Evolutionary conservation across 2,329 filamentous ascomycete species (phyloP).

Genomic region (Hypoxylon sp.): DNA sequence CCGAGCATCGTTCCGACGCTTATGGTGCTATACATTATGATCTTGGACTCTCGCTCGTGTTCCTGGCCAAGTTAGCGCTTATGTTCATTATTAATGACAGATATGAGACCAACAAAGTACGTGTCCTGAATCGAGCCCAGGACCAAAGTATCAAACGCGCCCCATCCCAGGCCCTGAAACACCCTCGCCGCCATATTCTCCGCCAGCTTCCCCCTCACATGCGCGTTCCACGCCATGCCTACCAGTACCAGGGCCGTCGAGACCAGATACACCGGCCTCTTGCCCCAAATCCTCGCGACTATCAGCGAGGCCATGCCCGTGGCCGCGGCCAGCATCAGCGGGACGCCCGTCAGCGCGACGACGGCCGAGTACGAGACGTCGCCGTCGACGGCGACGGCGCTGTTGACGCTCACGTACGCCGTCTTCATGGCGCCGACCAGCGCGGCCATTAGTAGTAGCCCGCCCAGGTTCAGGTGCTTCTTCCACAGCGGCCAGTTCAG

Average conservation of each 20-base stretch:
- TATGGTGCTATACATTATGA: conserved; percentile 56
- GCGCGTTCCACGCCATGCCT: conserved; percentile 60
- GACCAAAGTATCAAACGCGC: conserved; percentile 63
- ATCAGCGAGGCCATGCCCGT: conserved; percentile 54
- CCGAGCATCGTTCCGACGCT: conserved; percentile 60
- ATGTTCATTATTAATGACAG: neutral
- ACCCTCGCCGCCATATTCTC: conserved; percentile 61
- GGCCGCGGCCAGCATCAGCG: conserved; percentile 58
- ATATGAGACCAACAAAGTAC: conserved; percentile 57
- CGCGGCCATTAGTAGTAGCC: conserved; percentile 57
- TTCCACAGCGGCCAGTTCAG: conserved; percentile 66
- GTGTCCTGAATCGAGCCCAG: conserved; percentile 63
- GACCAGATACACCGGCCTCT: conserved; percentile 60
- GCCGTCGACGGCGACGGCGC: conserved; percentile 53
- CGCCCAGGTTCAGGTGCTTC: conserved; percentile 58
- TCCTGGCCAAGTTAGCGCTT: conserved; percentile 49
- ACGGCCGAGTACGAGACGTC: conserved; percentile 56
- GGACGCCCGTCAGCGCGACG: conserved; percentile 60
- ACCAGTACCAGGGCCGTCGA: conserved; percentile 56
- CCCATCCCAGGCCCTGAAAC: conserved; percentile 66
- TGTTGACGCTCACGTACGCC: conserved; percentile 58
- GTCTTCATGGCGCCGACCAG: conserved; percentile 63
- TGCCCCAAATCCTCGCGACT: conserved; percentile 58
- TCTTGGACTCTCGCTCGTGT: conserved; percentile 58
- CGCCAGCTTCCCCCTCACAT: conserved; percentile 50